phyloP scores from a whole-genome alignment of 495 filamentous ascomycete species.

The Neurospora sp. region DNA sequence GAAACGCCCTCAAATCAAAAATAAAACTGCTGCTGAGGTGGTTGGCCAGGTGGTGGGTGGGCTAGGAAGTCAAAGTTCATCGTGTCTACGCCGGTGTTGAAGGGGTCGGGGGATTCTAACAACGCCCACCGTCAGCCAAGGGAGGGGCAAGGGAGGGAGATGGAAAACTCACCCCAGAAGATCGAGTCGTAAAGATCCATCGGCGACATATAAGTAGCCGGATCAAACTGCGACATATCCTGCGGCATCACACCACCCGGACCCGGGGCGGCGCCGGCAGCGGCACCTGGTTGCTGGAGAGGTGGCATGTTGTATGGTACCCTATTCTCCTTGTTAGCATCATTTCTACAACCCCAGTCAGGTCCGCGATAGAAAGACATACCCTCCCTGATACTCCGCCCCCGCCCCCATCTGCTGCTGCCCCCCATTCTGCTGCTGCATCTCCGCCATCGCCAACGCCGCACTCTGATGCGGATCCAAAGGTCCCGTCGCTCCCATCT shows the following conservation, averaged over 20 bases:
- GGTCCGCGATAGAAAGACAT: slow-evolving; percentile 1
- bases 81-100: slow-evolving; percentile 34
- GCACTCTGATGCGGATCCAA: slow-evolving; percentile 44
- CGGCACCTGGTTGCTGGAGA: background rate
- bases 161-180: too few relatives aligned
- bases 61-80: slow-evolving; percentile 44
- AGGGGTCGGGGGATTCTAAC: slow-evolving; percentile 39
- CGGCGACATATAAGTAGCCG: slow-evolving; percentile 37
- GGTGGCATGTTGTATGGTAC: slow-evolving; percentile 7
- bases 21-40: slow-evolving; percentile 38
- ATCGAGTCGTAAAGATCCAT: slow-evolving; percentile 51
- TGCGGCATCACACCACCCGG: slow-evolving; percentile 9
- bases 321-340: slow-evolving; percentile 1
- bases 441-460: slow-evolving; percentile 44
- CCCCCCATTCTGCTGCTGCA: slow-evolving; percentile 41
- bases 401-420: slow-evolving; percentile 10
- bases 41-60: slow-evolving; percentile 37
- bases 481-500: slow-evolving; percentile 15
- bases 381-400: slow-evolving; percentile 5
- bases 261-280: background rate
- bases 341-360: too few relatives aligned
- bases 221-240: slow-evolving; percentile 33
- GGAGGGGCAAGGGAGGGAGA: too few relatives aligned
- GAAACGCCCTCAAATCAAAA: slow-evolving; percentile 17
- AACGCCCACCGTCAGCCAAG: too few relatives aligned